A percentile compares a stretch with the other conserved stretches of the same genome.
Evolutionary conservation across 2,329 filamentous ascomycete genomes (phyloP).

Genomic region (Geosmithia putterillii): DNA sequence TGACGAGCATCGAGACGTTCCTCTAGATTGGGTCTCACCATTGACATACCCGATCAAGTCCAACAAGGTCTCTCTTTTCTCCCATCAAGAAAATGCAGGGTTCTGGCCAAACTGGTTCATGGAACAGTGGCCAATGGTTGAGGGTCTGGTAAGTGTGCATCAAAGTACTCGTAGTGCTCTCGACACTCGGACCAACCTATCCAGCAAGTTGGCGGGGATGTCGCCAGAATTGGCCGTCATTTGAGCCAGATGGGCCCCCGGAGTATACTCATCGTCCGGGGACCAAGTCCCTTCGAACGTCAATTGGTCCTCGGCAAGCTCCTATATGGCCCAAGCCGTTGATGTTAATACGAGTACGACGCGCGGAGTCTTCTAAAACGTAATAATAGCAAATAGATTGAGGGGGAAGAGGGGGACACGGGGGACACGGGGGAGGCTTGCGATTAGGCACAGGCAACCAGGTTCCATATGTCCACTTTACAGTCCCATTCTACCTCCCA

Average conservation of each 20-base stretch:
- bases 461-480: constrained; percentile 12
- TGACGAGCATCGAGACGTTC: background rate
- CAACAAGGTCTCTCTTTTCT: background rate
- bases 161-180: background rate
- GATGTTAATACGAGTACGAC: too few relatives aligned
- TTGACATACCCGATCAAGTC: background rate
- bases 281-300: constrained; percentile 11
- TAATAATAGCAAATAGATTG: background rate
- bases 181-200: constrained; percentile 2
- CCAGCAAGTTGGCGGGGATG: constrained; percentile 5
- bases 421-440: constrained; percentile 1
- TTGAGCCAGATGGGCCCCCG: constrained; percentile 12
- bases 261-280: constrained; percentile 5
- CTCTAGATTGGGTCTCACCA: background rate
- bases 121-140: background rate
- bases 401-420: too few relatives aligned
- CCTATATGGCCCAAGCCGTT: background rate
- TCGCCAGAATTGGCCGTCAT: constrained; percentile 9
- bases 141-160: background rate
- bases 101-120: background rate
- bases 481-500: constrained; percentile 11
- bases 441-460: constrained; percentile 8
- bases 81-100: background rate
- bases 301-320: constrained; percentile 2
- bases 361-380: too few relatives aligned